These are phyloP conservation scores for Sindora glabra DNA, from an alignment of 306 rosid genomes.

Conservation along the genomic window DNA sequence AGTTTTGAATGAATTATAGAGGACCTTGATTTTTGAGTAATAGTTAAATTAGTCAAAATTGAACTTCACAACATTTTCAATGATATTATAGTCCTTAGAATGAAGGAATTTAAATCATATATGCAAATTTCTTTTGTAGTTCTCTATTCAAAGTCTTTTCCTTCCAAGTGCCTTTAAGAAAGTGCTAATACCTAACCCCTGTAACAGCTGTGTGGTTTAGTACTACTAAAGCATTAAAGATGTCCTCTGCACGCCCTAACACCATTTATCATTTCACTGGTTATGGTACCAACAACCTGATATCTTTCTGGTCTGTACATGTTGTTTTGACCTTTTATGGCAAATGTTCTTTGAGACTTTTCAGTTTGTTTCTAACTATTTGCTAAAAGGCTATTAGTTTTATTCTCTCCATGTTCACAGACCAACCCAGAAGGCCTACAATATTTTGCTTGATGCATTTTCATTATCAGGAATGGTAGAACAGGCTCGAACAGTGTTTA, in stretches of 20 bases:
- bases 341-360: not conserved
- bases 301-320: not conserved
- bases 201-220: not conserved
- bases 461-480: slow-evolving; percentile 95
- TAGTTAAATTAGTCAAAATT: not conserved
- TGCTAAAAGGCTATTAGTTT: no score
- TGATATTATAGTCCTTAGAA: not conserved
- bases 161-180: not conserved
- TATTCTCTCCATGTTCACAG: slow-evolving; percentile 38
- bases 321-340: not conserved
- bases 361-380: not conserved
- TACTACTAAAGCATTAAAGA: slow-evolving; percentile 5
- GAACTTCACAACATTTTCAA: not conserved
- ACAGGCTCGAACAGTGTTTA: slow-evolving; percentile 77
- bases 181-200: not conserved
- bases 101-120: not conserved
- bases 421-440: slow-evolving; percentile 89
- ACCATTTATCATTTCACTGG: not conserved
- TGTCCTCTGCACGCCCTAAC: not conserved
- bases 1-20: not conserved
- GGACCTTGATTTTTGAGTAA: not conserved
- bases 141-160: not conserved
- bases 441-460: slow-evolving; percentile 85
- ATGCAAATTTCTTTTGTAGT: not conserved
- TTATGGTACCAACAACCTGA: not conserved